Conservation (phyloP, 2,329 filamentous ascomycete species). For the Pyricularia sp. region DNA sequence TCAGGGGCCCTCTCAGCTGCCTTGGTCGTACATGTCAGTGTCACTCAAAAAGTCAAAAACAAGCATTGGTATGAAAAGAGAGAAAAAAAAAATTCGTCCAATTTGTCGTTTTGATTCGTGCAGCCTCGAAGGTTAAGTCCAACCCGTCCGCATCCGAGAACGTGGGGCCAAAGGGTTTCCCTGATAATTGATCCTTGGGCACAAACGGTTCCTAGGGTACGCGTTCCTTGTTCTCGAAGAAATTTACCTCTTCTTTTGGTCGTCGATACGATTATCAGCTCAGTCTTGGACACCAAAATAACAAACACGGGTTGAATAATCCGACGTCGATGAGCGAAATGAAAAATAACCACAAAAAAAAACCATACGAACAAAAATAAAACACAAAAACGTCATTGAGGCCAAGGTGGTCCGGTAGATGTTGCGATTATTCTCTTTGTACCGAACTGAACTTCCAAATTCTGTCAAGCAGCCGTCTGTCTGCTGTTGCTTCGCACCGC, state of each 20-base stretch:
- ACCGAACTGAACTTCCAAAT: neutral
- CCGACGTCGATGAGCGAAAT: neutral
- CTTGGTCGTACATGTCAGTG: neutral
- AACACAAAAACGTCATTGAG: neutral
- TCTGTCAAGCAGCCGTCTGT: neutral
- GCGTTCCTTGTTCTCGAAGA: neutral
- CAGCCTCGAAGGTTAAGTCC: neutral
- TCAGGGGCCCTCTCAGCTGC: neutral
- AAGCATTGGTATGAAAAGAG: neutral
- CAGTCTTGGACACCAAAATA: neutral
- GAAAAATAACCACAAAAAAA: neutral
- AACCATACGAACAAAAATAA: neutral
- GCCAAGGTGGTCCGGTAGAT: neutral
- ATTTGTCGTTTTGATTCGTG: neutral
- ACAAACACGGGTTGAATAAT: neutral
- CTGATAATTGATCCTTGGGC: neutral
- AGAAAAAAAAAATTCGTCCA: neutral
- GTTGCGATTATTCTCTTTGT: neutral
- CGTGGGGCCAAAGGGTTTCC: neutral
- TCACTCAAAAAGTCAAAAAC: neutral
- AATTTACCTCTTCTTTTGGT: neutral
- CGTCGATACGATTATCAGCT: neutral
- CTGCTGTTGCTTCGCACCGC: neutral
- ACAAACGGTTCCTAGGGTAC: neutral
- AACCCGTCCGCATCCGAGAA: neutral